A percentile compares a stretch with the other conserved stretches of the same genome.
Evolutionary conservation across 2,329 filamentous ascomycete genomes (phyloP).

Genomic region (Teratosphaeria pseudoeucalypti): DNA sequence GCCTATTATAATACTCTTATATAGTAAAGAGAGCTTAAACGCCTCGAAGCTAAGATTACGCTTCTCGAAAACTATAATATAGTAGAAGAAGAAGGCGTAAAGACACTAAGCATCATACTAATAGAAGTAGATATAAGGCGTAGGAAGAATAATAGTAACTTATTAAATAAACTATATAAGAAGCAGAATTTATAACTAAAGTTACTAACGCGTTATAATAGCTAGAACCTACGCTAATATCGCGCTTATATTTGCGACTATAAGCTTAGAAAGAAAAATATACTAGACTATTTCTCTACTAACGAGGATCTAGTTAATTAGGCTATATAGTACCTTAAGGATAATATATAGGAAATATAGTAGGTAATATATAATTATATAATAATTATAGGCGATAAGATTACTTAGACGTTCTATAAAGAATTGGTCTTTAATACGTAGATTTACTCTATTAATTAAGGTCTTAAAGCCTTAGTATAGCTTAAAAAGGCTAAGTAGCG

Average conservation of each 20-base stretch:
- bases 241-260: background rate
- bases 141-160: background rate
- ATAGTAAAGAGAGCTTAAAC: background rate
- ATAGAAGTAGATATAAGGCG: background rate
- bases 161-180: background rate
- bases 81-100: background rate
- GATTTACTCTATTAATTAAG: no score
- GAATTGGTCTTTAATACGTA: no score
- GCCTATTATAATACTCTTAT: background rate
- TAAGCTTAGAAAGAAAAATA: background rate
- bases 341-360: background rate
- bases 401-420: no score
- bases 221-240: background rate
- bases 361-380: background rate
- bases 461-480: no score
- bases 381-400: background rate
- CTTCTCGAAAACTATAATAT: background rate
- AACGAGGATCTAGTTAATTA: background rate
- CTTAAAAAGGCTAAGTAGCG: no score
- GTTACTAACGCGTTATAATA: background rate
- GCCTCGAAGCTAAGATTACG: background rate
- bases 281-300: background rate
- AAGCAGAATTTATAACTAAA: background rate
- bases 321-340: background rate
- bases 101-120: background rate